phyloP scores from a whole-genome alignment of 192 early-diverging fungal species.

The Coemansia sp. region DNA sequence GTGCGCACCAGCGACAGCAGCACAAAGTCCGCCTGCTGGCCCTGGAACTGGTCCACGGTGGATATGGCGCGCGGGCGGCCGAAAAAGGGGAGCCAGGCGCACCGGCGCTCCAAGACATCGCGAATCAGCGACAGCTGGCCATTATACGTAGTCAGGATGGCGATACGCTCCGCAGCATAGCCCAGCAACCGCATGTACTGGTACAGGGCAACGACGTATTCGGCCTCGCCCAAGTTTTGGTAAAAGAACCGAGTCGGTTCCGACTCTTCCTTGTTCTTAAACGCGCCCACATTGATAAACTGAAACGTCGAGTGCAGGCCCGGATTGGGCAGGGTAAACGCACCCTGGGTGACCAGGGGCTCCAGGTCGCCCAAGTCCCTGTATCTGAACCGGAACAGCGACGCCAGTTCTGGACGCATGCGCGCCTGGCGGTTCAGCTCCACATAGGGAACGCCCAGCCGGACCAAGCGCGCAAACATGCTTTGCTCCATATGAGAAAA shows the following conservation, averaged over 20 bases:
- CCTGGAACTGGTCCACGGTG: slow-evolving; percentile 97
- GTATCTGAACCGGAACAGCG: slow-evolving; percentile 87
- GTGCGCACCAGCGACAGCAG: slow-evolving; percentile 93
- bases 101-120: slow-evolving; percentile 83
- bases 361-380: slow-evolving; percentile 63
- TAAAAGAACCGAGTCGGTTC: slow-evolving; percentile 83
- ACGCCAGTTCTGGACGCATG: slow-evolving; percentile 71
- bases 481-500: slow-evolving; percentile 94
- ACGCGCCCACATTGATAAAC: slow-evolving; percentile 79
- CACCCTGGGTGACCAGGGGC: slow-evolving; percentile 35
- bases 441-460: slow-evolving; percentile 87
- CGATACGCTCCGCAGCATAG: slow-evolving; percentile 84
- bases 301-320: slow-evolving; percentile 88
- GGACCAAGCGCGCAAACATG: slow-evolving; percentile 86
- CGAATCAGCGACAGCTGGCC: slow-evolving; percentile 90
- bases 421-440: slow-evolving; percentile 84
- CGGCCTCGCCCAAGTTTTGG: slow-evolving; percentile 98
- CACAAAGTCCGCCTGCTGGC: slow-evolving; percentile 91
- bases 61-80: slow-evolving; percentile 72
- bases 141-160: slow-evolving; percentile 95
- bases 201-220: slow-evolving; percentile 91
- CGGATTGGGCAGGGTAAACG: slow-evolving; percentile 70
- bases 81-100: slow-evolving; percentile 83
- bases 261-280: slow-evolving; percentile 69
- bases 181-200: slow-evolving; percentile 95